Evolutionary conservation across 306 rosid genomes (phyloP), one percentile per base, ranked within the genome.

Genomic region (Quercus gilva): DNA sequence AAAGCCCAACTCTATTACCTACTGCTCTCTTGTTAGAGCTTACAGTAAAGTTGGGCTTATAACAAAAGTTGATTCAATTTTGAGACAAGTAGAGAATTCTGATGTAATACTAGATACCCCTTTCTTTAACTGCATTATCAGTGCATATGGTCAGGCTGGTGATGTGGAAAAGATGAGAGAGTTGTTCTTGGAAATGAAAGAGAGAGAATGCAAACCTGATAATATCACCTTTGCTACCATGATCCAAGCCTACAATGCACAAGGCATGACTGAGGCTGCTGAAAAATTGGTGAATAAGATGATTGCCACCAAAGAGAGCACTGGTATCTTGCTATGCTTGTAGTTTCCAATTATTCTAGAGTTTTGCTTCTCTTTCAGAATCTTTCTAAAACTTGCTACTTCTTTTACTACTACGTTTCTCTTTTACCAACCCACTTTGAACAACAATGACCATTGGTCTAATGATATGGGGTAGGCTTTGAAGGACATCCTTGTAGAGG

Each of bases 1-100:
- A 79, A 94, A 94, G 92, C 97, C 97, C 33, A 92, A 88, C 80
- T 86, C 92, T 69, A 78, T 89, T 72, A 91, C 98, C 52, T 92
- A 85, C 70, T 92, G 97, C 81, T 94, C 98, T 55, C 90, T 94
- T 64, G 89, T 92, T 74, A 87, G 82, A 85, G 94, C 98, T 21
- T 94, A 88, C 82, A 81, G 94, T 79, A 89, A 87, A 84, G 87
- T 88, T 76, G 90, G 90, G 78, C 58, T 45, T 26, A 70, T 88
- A 11, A 88, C 82, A 64, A 88, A 86, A 85, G 89, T 94, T 58
- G 95, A 92, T 72, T 91, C 95, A 26, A 86, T 92, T 79, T 64
- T 87, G 88, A 88, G 92, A 85, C 97, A 94, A 64, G 92, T 88
- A 19, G 87, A 84, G 75, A 94, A 92, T 84, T 91, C 97, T 52